Percentiles rank a stretch among this genome's conserved stretches.
These are phyloP conservation scores for Casaregolazyma suthepensis DNA, from an alignment of 1,139 yeast species.

Conservation along the genomic window DNA sequence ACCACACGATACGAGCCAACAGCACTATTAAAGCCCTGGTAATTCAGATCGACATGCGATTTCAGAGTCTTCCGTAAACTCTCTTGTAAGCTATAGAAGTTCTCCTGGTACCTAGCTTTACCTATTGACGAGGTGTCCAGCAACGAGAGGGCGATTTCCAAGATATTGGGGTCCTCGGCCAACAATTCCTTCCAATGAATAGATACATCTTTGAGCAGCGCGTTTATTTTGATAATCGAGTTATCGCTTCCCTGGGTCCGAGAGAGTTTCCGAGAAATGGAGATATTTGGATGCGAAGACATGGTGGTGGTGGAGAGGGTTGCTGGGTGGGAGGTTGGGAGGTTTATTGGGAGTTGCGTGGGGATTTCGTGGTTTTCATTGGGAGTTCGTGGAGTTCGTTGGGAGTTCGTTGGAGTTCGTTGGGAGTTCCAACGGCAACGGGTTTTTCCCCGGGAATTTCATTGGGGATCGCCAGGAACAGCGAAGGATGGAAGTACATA, in stretches of 20 bases:
- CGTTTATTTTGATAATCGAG: slow-evolving; percentile 8
- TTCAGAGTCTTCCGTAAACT: slow-evolving; percentile 52
- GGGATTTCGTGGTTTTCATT: no score
- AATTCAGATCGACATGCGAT: slow-evolving; percentile 68
- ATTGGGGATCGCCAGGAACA: no score
- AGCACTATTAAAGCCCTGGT: slow-evolving; percentile 77
- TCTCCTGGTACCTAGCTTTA: slow-evolving; percentile 57
- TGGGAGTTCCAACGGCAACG: no score
- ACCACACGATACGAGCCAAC: slow-evolving; percentile 69
- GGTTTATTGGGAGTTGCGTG: background rate
- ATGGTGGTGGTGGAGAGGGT: background rate
- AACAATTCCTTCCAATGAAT: slow-evolving; percentile 33
- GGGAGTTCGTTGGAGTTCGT: no score
- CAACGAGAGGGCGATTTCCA: slow-evolving; percentile 75
- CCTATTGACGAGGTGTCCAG: slow-evolving; percentile 88
- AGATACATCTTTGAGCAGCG: slow-evolving; percentile 18
- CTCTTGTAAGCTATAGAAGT: slow-evolving; percentile 54
- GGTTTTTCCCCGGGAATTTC: no score
- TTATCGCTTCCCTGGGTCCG: background rate
- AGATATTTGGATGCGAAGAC: background rate
- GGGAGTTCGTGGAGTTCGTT: no score
- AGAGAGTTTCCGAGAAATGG: background rate
- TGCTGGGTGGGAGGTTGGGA: background rate
- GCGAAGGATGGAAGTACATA: no score
- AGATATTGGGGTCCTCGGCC: slow-evolving; percentile 57